Base-by-base conservation (phyloP, 2,329 filamentous ascomycete species). In the Colletotrichum siamense region DNA sequence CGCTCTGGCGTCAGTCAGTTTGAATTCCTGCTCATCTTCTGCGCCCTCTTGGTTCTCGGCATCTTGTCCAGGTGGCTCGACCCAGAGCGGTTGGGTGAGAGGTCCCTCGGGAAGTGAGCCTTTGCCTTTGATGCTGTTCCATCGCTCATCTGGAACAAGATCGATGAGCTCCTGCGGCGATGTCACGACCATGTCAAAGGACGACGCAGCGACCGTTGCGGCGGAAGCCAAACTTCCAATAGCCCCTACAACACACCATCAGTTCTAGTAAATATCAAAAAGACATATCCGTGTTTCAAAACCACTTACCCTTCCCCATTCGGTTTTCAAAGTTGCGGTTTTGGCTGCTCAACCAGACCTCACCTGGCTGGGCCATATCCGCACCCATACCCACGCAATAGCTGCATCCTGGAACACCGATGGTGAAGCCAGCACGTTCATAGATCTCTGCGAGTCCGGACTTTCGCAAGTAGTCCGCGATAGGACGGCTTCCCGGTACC, bases 321-420 rank as follows among this genome's bases (percentile, higher is more conserved):
- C 87, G 79, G 75, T 89, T 88, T 76, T 86, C 79, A 73, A 88
- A 88, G 77, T 89, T 88, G 13, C 87, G 81, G 73, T 89, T 88
- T 78, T 88, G 86, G 15, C 84, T 86, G n/a, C 81, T 85, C 3
- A 88, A 77, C 87, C 87, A 88, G 1, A 84, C 83, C 75, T 87
- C 86, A 2, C 86, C 87, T 8, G 83, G 78, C 3, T 69, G 81
- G 5, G 87, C 87, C 68, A 83, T 81, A 76, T 88, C 87, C 1
- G 83, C 85, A 12, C 79, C 81, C 81, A 87, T 85, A 2, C 86
- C 86, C 7, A 88, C 86, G 57, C 87, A 88, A 76, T 86, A 88
- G 44, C 83, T 86, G 78, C 87, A 88, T 1, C 87, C 86, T 0
- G 87, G 86, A 1, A 83, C 79, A 3, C 85, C 84, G n/a, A 86